phyloP scores from a whole-genome alignment of 306 rosid species.

The Acmispon strigosus region DNA sequence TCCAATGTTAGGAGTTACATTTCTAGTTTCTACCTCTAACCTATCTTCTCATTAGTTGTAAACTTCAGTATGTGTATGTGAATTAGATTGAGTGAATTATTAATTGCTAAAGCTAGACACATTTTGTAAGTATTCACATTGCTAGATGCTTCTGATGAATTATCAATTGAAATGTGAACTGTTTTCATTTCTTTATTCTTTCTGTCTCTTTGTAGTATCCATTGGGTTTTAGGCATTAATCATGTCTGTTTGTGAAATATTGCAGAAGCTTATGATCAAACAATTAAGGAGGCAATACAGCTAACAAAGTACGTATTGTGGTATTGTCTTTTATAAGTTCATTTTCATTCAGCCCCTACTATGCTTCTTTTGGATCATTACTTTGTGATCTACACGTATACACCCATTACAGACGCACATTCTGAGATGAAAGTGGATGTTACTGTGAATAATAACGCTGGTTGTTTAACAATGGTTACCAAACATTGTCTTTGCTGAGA shows the following conservation, averaged over 20 bases:
- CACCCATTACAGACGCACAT: not conserved
- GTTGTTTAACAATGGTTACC: too few relatives aligned
- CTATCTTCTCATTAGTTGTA: not conserved
- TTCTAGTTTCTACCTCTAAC: not conserved
- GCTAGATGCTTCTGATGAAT: not conserved
- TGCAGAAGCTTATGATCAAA: constrained; percentile 75
- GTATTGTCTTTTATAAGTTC: not conserved
- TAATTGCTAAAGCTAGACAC: not conserved
- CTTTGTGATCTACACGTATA: not conserved
- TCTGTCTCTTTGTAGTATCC: not conserved
- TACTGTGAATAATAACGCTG: not conserved
- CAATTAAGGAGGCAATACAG: constrained; percentile 66
- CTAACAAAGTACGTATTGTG: constrained; percentile 45
- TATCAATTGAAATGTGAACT: not conserved
- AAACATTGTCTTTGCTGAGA: too few relatives aligned
- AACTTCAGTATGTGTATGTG: not conserved
- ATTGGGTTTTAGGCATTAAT: not conserved
- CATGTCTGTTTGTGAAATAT: constrained; percentile 9
- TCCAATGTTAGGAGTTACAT: not conserved
- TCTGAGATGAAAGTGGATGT: not conserved
- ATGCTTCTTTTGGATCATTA: not conserved
- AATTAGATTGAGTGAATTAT: not conserved
- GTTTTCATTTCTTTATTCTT: constrained; percentile 9
- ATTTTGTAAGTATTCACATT: not conserved
- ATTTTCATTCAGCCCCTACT: not conserved